Evolutionary conservation across 805 yeast species (phyloP).

Genomic region (Zygosaccharomyces gambellarensis): DNA sequence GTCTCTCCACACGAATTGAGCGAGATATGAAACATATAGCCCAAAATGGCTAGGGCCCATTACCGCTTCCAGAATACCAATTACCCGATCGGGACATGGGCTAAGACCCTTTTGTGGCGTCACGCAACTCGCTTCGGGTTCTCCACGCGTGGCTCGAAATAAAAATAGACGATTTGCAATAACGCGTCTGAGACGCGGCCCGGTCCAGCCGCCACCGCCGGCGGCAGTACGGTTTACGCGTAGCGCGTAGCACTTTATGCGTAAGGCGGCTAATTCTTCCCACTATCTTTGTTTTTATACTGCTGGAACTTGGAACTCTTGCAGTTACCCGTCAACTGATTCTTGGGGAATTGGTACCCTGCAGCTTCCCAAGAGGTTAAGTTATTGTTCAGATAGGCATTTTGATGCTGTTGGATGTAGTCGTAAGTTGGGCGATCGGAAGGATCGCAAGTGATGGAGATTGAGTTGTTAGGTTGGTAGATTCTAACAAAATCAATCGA

Average conservation of each 20-base stretch:
- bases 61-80: too few species aligned
- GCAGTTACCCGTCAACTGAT: constrained; percentile 51
- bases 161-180: too few species aligned
- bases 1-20: neutral
- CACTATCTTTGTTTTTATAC: neutral
- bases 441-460: constrained; percentile 80
- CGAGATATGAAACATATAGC: too few species aligned
- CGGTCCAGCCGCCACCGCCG: too few species aligned
- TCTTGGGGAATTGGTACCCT: constrained; percentile 68
- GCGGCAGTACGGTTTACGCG: too few species aligned
- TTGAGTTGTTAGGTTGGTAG: constrained; percentile 73
- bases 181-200: too few species aligned
- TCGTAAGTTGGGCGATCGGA: constrained; percentile 76
- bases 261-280: neutral
- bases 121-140: too few species aligned
- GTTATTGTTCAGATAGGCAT: constrained; percentile 67
- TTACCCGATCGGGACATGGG: too few species aligned
- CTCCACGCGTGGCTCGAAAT: too few species aligned
- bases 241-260: neutral
- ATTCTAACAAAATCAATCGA: constrained; percentile 80
- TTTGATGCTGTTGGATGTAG: constrained; percentile 66
- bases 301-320: constrained; percentile 28
- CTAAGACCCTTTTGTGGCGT: too few species aligned
- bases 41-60: too few species aligned
- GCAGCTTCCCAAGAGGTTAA: constrained; percentile 69